Conservation (phyloP, 805 yeast genomes). For the Candida andamanensis region DNA sequence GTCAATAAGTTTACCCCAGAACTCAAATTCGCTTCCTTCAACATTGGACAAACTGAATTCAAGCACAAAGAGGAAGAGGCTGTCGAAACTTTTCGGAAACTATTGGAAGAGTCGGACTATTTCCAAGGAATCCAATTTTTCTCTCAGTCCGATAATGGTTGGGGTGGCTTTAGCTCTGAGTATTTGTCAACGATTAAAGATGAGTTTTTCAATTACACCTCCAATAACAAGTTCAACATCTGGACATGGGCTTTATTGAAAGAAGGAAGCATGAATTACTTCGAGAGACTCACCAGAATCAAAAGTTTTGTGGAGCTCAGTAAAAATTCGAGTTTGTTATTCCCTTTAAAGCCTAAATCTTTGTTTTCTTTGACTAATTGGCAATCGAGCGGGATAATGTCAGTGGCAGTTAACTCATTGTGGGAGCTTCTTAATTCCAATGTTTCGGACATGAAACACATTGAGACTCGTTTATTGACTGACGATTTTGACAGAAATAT, state of each 20-base stretch:
- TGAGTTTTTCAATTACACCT: slow-evolving; percentile 50
- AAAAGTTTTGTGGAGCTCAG: slow-evolving; percentile 42
- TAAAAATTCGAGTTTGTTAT: slow-evolving; percentile 45
- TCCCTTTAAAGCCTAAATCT: slow-evolving; percentile 43
- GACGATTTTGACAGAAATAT: slow-evolving; percentile 43
- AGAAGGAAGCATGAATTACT: slow-evolving; percentile 1
- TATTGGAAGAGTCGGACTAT: slow-evolving; percentile 71
- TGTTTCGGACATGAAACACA: slow-evolving; percentile 35
- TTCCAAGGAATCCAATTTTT: slow-evolving; percentile 66
- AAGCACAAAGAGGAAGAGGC: slow-evolving; percentile 23
- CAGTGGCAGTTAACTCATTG: slow-evolving; percentile 26
- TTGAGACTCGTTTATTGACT: slow-evolving; percentile 40
- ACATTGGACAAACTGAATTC: slow-evolving; percentile 62
- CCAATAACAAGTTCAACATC: slow-evolving; percentile 28
- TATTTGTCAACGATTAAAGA: slow-evolving; percentile 57
- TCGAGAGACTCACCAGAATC: slow-evolving; percentile 35
- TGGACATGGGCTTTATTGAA: slow-evolving; percentile 29
- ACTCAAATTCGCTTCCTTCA: slow-evolving; percentile 42
- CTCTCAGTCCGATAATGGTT: slow-evolving; percentile 69
- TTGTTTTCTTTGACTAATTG: slow-evolving; percentile 15
- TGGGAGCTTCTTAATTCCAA: slow-evolving; percentile 34
- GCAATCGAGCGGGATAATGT: slow-evolving; percentile 16
- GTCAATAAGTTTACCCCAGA: slow-evolving; percentile 27
- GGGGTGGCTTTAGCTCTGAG: slow-evolving; percentile 73
- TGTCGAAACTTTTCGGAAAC: slow-evolving; percentile 53